Evolutionary conservation across 2,329 filamentous ascomycete species (phyloP), one percentile per base, ranked within the genome.

Genomic region (Cytospora piceicola): DNA sequence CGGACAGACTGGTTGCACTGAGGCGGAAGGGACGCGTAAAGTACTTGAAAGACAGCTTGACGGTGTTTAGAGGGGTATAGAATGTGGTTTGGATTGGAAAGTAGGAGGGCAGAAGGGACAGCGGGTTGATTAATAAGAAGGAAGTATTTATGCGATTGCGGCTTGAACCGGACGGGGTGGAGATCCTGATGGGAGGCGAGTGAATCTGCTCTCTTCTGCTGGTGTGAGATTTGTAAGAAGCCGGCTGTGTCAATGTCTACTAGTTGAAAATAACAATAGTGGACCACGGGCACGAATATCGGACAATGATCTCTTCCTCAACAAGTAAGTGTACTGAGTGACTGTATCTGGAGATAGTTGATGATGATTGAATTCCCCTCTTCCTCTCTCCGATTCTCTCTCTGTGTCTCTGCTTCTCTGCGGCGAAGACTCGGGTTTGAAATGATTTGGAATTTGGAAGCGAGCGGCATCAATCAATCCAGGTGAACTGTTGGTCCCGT

Each of bases 1-100:
- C 85, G 69, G 92, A 87, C 70, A 94, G 86, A 72, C 93, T 85
- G 73, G 87, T 84, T 73, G 90, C 83, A 77, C 90, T 87, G 73
- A 91, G 90, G 80, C 90, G 88, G 75, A 96, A 83, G 75, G 90
- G 87, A 77, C 92, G 88, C 81, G 87, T 87, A 73, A 94, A 88
- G 71, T 86, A 83, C 78, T 90, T 93, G 83, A 92, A 92, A 85
- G 96, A 97, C 94, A 97, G 86, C 83, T 94, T 97, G 92, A 81
- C 90, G 46, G 46, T 24, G n/a, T 49, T 49, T 2, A 6, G n/a
- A 49, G 3, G 2, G 46, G 9, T 49, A 3, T 24, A 24, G 22
- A 24, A n/a, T n/a, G n/a, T 8, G 9, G n/a, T 22, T 5, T 49
- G n/a, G 46, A 8, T n/a, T n/a, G 7, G 5, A 14, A 20, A 12